Base-by-base conservation (phyloP, 352 stramenopile species). In the Paralagenidium karlingii region DNA sequence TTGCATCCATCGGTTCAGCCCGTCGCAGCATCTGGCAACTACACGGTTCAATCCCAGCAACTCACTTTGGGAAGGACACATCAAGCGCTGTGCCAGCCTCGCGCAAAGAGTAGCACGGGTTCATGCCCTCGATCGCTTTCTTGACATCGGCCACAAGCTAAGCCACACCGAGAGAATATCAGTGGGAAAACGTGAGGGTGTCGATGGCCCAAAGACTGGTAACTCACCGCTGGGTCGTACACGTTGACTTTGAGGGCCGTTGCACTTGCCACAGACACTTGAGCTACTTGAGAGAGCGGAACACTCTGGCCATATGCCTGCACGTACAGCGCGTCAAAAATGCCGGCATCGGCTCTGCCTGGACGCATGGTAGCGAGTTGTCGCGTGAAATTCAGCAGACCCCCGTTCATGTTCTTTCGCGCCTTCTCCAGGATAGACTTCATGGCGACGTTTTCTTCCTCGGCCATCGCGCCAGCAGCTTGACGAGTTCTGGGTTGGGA, bases 31-130 rank as follows among this genome's bases (percentile, higher is more conserved):
- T n/a, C n/a, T n/a, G 21, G 15, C 7, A 12, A 19, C 1, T 15
- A 33, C 13, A 34, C 12, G 1, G 18, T 16, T 10, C n/a, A 9
- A 7, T 18, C 20, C 8, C 3, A 41, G 8, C 5, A 68, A n/a
- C 63, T 28, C 58, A 87, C 76, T 86, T 88, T 22, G 77, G 74
- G 46, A 88, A 88, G 6, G 74, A 82, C 19, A 90, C 71, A 32
- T 83, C 64, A 28, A 90, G 66, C 13, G 59, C 61, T 15, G 40
- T 65, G 44, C 46, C 69, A 36, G 85, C 73, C 47, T 85, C 70
- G 20, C 70, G 73, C 39, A 86, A 55, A 5, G 61, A 74, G 48
- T 73, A 90, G 20, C 82, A 65, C 2, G 77, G 70, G 53, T 87
- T 90, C 44, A 79, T 76, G 21, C 41, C 49, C 49, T 84, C 77